Evolutionary conservation across 2,329 filamentous ascomycete species (phyloP).

Genomic region (Plectosphaerella sp.): DNA sequence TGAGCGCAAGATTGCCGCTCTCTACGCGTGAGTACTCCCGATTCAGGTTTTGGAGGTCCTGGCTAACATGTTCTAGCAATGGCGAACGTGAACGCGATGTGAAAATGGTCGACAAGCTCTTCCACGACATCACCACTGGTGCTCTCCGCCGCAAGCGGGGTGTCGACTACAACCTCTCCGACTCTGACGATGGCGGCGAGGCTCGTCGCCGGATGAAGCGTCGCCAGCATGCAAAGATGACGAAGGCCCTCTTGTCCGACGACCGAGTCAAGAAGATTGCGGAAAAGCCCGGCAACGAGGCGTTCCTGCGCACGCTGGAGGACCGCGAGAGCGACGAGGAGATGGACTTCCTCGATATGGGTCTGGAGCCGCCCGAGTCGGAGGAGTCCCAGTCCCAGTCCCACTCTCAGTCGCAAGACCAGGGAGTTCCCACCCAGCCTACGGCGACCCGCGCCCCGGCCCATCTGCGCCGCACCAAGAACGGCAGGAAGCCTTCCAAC

Average conservation of each 20-base stretch:
- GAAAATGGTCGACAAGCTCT: slow-evolving; percentile 83
- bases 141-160: slow-evolving; percentile 80
- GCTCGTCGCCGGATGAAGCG: slow-evolving; percentile 76
- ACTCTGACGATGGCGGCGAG: slow-evolving; percentile 85
- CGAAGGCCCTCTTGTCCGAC: slow-evolving; percentile 80
- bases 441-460: slow-evolving; percentile 43
- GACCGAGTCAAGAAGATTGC: slow-evolving; percentile 89
- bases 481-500: slow-evolving; percentile 64
- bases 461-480: slow-evolving; percentile 57
- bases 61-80: slow-evolving; percentile 47
- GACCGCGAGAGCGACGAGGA: slow-evolving; percentile 74
- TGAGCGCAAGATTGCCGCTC: slow-evolving; percentile 75
- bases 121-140: slow-evolving; percentile 89
- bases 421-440: slow-evolving; percentile 48
- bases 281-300: slow-evolving; percentile 80
- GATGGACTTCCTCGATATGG: slow-evolving; percentile 65
- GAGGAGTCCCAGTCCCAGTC: slow-evolving; percentile 10
- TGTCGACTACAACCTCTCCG: slow-evolving; percentile 78
- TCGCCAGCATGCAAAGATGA: slow-evolving; percentile 85
- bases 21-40: slow-evolving; percentile 71
- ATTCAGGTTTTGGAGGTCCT: not conserved
- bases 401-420: slow-evolving; percentile 11
- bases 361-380: slow-evolving; percentile 10
- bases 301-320: slow-evolving; percentile 87
- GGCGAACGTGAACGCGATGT: slow-evolving; percentile 77